Base-by-base conservation (phyloP, 2,329 filamentous ascomycete species). In the Mycosphaerella sp. region DNA sequence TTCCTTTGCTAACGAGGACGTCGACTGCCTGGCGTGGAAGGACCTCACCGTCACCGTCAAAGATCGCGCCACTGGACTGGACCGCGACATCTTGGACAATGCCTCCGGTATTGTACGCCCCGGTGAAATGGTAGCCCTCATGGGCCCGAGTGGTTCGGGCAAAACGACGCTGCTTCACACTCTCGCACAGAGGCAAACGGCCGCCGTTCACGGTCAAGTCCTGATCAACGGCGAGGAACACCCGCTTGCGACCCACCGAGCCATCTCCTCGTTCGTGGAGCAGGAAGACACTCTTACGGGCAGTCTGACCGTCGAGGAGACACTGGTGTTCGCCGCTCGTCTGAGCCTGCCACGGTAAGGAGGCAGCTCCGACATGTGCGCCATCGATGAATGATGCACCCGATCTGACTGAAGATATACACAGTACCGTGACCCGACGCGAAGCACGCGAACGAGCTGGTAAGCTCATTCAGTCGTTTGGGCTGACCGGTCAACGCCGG, bases 201-300 rank as follows among this genome's bases (percentile, higher is more conserved):
- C 73, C 9, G 74, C 74, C 0, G 77, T 78, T 2, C 73, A 79
- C 0, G 75, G 75, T 6, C 65, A 73, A 1, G 74, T 81, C 1
- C 72, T 78, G 36, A 74, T 87, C 59, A 89, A 92, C 66, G 85
- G 85, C 17, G 64, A 64, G 36, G 49, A 62, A 43, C 43, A 43
- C 41, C 41, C 57, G 10, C 56, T 63, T 10, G 39, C 56, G 14
- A 58, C 57, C 8, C 62, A 64, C 36, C 79, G 81, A 11, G 74
- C 78, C 38, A 73, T 90, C 45, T 84, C 80, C 55, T 81, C 82
- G 34, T 93, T 89, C 64, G 88, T 93, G 14, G 89, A 93, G 72
- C 89, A 95, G 68, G 87, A 93, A 56, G 89, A 95, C 72, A 84
- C 86, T 0, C 76, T 93, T 4, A 85, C 91, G 44, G 89, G 88